phyloP scores from a whole-genome alignment of 1,284 basidiomycete genomes.

The Ustilago lituana region DNA sequence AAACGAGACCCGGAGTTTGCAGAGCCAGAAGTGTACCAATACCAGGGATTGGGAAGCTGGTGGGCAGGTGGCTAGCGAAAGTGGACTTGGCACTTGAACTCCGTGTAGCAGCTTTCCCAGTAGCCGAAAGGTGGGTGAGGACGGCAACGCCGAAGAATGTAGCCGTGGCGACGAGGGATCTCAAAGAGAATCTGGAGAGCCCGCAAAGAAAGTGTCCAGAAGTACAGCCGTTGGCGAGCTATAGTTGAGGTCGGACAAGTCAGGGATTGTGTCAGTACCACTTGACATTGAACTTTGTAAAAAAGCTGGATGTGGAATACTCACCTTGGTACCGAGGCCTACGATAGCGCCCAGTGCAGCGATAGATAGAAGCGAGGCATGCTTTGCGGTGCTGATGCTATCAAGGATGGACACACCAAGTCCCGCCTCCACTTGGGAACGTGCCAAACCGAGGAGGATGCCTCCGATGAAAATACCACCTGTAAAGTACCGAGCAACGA shows the following conservation, averaged over 20 bases:
- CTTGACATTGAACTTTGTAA: no score
- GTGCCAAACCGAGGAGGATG: constrained; percentile 33
- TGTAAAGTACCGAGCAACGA: constrained; percentile 40
- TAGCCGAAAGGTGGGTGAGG: constrained; percentile 42
- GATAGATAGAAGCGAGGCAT: constrained; percentile 9
- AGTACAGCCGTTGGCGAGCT: constrained; percentile 64
- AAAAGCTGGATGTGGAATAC: no score
- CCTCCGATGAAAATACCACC: constrained; percentile 60
- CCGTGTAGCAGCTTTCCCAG: neutral
- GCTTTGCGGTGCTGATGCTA: neutral
- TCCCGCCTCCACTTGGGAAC: constrained; percentile 32
- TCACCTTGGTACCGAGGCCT: constrained; percentile 63
- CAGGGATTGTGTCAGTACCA: neutral
- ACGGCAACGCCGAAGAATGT: constrained; percentile 64
- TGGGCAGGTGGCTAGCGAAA: constrained; percentile 18
- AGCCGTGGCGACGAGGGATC: constrained; percentile 58
- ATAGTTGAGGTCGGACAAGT: neutral
- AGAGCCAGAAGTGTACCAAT: constrained; percentile 40
- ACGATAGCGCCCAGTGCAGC: constrained; percentile 46
- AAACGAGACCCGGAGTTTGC: constrained; percentile 54
- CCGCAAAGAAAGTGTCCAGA: constrained; percentile 66
- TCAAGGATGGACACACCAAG: constrained; percentile 58
- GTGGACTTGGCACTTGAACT: neutral
- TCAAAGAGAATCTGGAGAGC: constrained; percentile 56
- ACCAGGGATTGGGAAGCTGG: constrained; percentile 18